Evolutionary conservation across 1,284 basidiomycete species (phyloP).

Genomic region (Tylopilus orsonianus): DNA sequence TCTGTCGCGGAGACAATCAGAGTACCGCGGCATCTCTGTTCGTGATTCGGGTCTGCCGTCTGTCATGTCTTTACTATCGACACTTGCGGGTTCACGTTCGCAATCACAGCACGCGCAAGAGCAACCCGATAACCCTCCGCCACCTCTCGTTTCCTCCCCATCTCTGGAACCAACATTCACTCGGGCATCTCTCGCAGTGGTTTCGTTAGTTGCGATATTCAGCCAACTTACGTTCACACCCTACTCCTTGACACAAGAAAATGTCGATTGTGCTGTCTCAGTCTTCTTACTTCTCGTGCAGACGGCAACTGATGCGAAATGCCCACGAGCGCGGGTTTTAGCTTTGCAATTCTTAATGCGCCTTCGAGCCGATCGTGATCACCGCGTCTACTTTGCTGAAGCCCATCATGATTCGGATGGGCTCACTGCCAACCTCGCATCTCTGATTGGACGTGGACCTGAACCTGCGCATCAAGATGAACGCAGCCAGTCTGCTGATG

Average conservation of each 20-base stretch:
- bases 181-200: slow-evolving; percentile 57
- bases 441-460: slow-evolving; percentile 50
- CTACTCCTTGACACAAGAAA: slow-evolving; percentile 44
- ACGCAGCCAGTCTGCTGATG: slow-evolving; percentile 23
- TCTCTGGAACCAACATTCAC: slow-evolving; percentile 36
- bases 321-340: slow-evolving; percentile 65
- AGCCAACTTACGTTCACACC: slow-evolving; percentile 70
- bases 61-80: slow-evolving; percentile 63
- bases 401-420: slow-evolving; percentile 54
- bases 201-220: slow-evolving; percentile 66
- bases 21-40: slow-evolving; percentile 37
- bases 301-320: slow-evolving; percentile 46
- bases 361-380: slow-evolving; percentile 88
- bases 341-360: slow-evolving; percentile 89
- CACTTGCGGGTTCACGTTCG: slow-evolving; percentile 59
- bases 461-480: slow-evolving; percentile 30
- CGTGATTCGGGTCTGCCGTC: slow-evolving; percentile 49
- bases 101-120: slow-evolving; percentile 47
- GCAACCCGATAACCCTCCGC: slow-evolving; percentile 31
- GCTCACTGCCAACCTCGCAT: slow-evolving; percentile 50
- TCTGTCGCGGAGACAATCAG: slow-evolving; percentile 56
- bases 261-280: slow-evolving; percentile 49
- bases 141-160: slow-evolving; percentile 27
- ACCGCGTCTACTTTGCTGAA: slow-evolving; percentile 75
- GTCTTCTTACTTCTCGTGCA: slow-evolving; percentile 53